Conservation (phyloP, 257 asterid species). For the Solanum lycopersicoides region DNA sequence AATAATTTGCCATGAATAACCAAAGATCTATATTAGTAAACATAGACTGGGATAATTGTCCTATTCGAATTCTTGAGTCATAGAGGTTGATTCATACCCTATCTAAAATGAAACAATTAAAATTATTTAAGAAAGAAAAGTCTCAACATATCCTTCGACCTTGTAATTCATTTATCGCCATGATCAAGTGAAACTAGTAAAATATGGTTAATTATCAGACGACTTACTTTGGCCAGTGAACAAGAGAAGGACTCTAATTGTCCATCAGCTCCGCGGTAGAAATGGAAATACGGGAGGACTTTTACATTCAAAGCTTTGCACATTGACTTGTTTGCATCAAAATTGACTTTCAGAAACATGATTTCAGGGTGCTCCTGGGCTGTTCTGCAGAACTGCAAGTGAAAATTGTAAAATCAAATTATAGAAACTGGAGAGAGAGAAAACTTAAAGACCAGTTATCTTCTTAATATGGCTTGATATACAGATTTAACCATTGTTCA, state of each 20-base stretch:
- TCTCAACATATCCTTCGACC: background rate
- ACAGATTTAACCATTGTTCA: background rate
- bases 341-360: slow-evolving; percentile 75
- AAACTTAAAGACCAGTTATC: background rate
- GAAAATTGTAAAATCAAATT: background rate
- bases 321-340: slow-evolving; percentile 84
- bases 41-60: background rate
- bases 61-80: background rate
- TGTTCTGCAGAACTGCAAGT: slow-evolving; percentile 67
- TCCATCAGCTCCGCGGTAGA: slow-evolving; percentile 95
- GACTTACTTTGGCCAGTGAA: slow-evolving; percentile 80
- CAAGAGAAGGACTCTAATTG: slow-evolving; percentile 88
- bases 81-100: background rate
- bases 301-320: slow-evolving; percentile 84
- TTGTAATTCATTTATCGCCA: background rate
- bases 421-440: background rate
- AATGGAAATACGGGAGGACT: slow-evolving; percentile 93
- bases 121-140: background rate
- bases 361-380: slow-evolving; percentile 67
- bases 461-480: background rate
- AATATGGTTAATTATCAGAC: background rate
- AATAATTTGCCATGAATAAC: background rate
- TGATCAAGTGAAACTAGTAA: background rate
- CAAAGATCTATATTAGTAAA: background rate
- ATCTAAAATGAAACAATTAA: background rate